phyloP scores from a whole-genome alignment of 371 early-diverging fungal species.

The Mucor circinelloides region DNA sequence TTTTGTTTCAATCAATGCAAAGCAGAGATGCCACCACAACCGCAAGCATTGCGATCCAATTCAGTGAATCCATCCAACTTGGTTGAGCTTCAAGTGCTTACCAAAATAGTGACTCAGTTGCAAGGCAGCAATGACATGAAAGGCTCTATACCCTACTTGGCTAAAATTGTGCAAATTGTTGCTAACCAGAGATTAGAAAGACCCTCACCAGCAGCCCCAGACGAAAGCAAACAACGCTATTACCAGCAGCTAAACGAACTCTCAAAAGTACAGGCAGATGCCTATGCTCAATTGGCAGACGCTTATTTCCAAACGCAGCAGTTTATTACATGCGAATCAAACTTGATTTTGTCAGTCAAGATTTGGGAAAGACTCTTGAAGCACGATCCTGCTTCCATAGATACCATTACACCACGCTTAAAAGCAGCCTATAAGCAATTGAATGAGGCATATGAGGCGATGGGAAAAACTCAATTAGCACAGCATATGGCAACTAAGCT shows the following conservation, averaged over 20 bases:
- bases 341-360: constrained; percentile 25
- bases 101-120: constrained; percentile 21
- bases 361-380: constrained; percentile 35
- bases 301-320: constrained; percentile 34
- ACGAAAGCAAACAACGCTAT: constrained; percentile 6
- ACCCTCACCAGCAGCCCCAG: background rate
- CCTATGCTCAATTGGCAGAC: constrained; percentile 37
- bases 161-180: constrained; percentile 47
- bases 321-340: constrained; percentile 33
- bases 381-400: background rate
- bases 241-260: constrained; percentile 17
- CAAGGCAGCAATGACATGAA: constrained; percentile 26
- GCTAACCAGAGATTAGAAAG: constrained; percentile 32
- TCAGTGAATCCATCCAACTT: constrained; percentile 31
- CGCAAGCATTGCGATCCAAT: constrained; percentile 19
- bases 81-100: constrained; percentile 34
- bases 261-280: constrained; percentile 32
- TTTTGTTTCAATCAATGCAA: background rate
- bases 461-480: constrained; percentile 41
- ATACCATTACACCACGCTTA: constrained; percentile 5
- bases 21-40: constrained; percentile 1
- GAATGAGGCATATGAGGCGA: constrained; percentile 28
- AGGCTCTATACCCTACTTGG: constrained; percentile 43
- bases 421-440: constrained; percentile 27
- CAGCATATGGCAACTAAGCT: constrained; percentile 23